phyloP scores from a whole-genome alignment of 306 rosid species.

The Castanea sativa region DNA sequence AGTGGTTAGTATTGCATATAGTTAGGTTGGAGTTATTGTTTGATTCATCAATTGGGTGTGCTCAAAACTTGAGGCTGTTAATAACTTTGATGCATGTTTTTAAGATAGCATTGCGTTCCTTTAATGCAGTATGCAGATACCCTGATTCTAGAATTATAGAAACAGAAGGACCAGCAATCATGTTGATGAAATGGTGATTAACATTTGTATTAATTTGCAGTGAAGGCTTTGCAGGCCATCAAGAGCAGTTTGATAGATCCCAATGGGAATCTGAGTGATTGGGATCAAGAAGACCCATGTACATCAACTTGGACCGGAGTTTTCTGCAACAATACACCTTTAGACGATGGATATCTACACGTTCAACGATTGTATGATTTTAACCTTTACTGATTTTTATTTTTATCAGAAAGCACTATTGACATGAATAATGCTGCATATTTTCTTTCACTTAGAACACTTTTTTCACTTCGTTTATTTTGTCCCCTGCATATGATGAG shows the following conservation, averaged over 20 bases:
- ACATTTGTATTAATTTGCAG: constrained; percentile 48
- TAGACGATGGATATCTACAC: constrained; percentile 66
- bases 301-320: constrained; percentile 73
- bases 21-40: not conserved
- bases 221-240: constrained; percentile 62
- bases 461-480: not conserved
- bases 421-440: not conserved
- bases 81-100: not conserved
- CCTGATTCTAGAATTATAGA: not conserved
- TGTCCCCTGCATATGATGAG: not conserved
- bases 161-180: not conserved
- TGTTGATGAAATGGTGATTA: constrained; percentile 21
- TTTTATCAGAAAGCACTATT: constrained; percentile 11
- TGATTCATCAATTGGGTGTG: not conserved
- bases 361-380: constrained; percentile 68
- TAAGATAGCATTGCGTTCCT: not conserved
- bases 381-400: constrained; percentile 11
- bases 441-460: constrained; percentile 6
- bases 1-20: not conserved
- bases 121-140: not conserved
- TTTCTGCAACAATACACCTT: constrained; percentile 54
- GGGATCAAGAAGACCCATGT: constrained; percentile 86
- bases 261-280: constrained; percentile 65
- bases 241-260: constrained; percentile 58
- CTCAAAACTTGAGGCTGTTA: not conserved